Conservation (phyloP, 768 basidiomycete species). For the Agrocybe praecox region DNA sequence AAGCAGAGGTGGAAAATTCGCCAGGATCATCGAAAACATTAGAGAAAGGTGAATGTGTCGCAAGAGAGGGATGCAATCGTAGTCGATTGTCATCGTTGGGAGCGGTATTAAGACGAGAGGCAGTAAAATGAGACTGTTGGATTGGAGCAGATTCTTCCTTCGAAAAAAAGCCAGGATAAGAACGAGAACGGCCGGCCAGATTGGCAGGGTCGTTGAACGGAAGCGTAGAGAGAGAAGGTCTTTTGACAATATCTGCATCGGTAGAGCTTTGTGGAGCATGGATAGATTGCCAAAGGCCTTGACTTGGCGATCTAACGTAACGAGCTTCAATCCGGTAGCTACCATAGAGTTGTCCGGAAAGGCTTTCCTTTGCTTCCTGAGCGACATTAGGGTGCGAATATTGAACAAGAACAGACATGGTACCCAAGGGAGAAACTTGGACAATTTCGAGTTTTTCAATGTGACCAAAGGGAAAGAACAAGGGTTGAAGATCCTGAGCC, state of each 20-base stretch:
- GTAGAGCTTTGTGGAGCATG: not conserved
- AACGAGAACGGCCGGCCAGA: not conserved
- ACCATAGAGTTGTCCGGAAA: slow-evolving; percentile 67
- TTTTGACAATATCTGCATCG: slow-evolving; percentile 6
- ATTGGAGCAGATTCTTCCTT: no score
- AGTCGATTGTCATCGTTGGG: not conserved
- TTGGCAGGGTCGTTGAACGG: not conserved
- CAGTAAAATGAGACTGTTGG: no score
- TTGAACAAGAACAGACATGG: slow-evolving; percentile 64
- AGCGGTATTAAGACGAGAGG: no score
- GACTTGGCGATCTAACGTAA: slow-evolving; percentile 27
- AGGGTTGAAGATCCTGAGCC: slow-evolving; percentile 66
- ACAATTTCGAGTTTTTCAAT: slow-evolving; percentile 64
- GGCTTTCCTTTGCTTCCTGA: slow-evolving; percentile 62
- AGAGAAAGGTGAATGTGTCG: slow-evolving; percentile 11
- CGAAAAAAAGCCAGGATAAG: not conserved
- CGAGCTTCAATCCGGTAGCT: slow-evolving; percentile 39
- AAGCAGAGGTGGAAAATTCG: not conserved
- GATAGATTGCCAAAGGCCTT: slow-evolving; percentile 1
- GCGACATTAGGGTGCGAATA: slow-evolving; percentile 57
- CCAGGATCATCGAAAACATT: slow-evolving; percentile 13
- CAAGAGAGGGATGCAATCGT: slow-evolving; percentile 5
- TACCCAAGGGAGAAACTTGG: slow-evolving; percentile 37
- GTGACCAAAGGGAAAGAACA: slow-evolving; percentile 72
- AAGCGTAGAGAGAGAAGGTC: no score